Conservation (phyloP, 176 grass and related monocot species). For the Sorghum bicolor region DNA sequence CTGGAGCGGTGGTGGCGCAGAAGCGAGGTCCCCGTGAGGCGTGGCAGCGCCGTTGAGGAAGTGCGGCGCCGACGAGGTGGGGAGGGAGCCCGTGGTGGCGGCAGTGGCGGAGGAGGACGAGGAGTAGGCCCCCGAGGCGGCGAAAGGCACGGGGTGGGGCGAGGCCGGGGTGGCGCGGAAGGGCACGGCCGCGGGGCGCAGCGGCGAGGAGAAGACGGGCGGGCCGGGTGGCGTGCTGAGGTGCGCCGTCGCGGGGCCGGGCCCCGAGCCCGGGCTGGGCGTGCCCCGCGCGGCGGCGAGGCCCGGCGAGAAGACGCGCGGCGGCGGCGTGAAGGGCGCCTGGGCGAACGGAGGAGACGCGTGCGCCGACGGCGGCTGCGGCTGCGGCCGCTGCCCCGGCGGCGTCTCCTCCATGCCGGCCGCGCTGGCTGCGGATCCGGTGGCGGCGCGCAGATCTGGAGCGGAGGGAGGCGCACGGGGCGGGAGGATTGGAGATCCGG, state of each 20-base stretch:
- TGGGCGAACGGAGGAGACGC: slow-evolving; percentile 50
- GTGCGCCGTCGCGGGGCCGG: slow-evolving; percentile 35
- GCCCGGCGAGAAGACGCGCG: slow-evolving; percentile 20
- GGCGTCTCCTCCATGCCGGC: slow-evolving; percentile 50
- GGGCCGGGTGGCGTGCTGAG: slow-evolving; percentile 90
- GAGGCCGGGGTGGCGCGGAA: slow-evolving; percentile 65
- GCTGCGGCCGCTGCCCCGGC: slow-evolving; percentile 16
- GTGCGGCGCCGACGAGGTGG: slow-evolving; percentile 56
- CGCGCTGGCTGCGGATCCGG: slow-evolving; percentile 1
- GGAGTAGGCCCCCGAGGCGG: slow-evolving; percentile 3
- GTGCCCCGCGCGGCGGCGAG: slow-evolving; percentile 25
- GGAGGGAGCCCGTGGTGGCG: slow-evolving; percentile 35
- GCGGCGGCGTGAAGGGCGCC: slow-evolving; percentile 36
- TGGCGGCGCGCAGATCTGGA: slow-evolving; percentile 31
- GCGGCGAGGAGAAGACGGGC: slow-evolving; percentile 79
- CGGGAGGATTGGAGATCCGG: slow-evolving; percentile 8
- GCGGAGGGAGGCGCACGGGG: neutral
- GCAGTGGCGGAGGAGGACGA: slow-evolving; percentile 32
- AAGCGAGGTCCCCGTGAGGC: slow-evolving; percentile 22
- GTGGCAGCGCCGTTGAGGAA: slow-evolving; percentile 66
- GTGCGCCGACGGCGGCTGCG: slow-evolving; percentile 38
- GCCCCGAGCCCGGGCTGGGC: slow-evolving; percentile 31
- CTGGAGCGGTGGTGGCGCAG: slow-evolving; percentile 28
- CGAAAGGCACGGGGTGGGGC: slow-evolving; percentile 49
- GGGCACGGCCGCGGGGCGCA: slow-evolving; percentile 73